These are phyloP conservation scores for Solanum pimpinellifolium DNA, from an alignment of 257 asterid species.

Conservation along the genomic window DNA sequence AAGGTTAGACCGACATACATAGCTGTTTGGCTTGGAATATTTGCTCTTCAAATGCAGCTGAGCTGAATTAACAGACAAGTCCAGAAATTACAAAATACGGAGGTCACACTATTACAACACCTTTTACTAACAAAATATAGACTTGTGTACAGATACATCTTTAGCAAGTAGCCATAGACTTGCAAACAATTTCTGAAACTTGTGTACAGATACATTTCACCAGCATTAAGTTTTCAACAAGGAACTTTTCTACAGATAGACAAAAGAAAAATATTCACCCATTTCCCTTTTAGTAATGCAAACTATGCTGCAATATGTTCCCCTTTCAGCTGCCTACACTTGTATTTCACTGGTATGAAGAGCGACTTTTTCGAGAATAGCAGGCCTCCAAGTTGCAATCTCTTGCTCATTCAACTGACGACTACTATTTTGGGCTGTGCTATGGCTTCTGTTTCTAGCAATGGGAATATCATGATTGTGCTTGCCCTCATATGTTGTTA, in stretches of 20 bases:
- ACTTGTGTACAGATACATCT: not conserved
- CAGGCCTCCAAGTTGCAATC: conserved; percentile 17
- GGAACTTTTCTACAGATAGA: not conserved
- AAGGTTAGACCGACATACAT: no score
- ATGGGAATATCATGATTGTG: conserved; percentile 69
- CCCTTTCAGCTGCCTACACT: conserved; percentile 8
- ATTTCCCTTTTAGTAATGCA: not conserved
- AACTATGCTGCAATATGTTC: conserved; percentile 42
- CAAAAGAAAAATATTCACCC: not conserved
- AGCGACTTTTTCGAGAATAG: conserved; percentile 21
- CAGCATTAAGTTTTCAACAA: not conserved
- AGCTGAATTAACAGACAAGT: not conserved
- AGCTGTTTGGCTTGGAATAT: not conserved
- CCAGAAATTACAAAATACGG: not conserved
- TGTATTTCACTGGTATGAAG: conserved; percentile 29
- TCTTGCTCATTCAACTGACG: conserved; percentile 19
- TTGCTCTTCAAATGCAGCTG: not conserved
- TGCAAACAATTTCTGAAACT: not conserved
- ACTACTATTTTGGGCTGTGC: not conserved
- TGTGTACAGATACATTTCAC: not conserved
- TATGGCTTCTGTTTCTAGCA: conserved; percentile 29
- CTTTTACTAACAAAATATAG: not conserved
- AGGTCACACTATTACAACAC: not conserved
- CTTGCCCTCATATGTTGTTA: conserved; percentile 89
- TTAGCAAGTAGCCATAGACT: not conserved